phyloP scores from a whole-genome alignment of 129 eudicot genomes.

The Smallanthus sonchifolius region DNA sequence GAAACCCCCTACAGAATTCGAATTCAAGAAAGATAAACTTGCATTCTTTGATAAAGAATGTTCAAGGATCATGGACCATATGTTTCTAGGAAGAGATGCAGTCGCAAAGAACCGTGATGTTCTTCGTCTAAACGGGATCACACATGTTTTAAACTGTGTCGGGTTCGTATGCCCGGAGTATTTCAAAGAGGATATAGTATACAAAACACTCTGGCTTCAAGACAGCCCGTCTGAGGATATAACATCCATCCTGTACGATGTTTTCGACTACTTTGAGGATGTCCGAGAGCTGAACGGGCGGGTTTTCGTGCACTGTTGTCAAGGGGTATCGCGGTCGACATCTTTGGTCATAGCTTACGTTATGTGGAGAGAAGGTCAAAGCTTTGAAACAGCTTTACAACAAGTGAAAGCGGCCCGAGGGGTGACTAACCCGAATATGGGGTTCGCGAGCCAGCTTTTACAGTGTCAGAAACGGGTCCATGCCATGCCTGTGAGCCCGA shows the following conservation, averaged over 20 bases:
- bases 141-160: constrained; percentile 92
- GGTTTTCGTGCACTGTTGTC: constrained; percentile 91
- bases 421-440: constrained; percentile 92
- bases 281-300: constrained; percentile 77
- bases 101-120: constrained; percentile 78
- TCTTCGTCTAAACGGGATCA: constrained; percentile 64
- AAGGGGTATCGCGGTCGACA: constrained; percentile 90
- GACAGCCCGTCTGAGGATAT: constrained; percentile 97
- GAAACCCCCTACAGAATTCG: constrained; percentile 54
- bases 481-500: constrained; percentile 82
- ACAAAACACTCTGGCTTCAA: constrained; percentile 92
- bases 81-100: constrained; percentile 81
- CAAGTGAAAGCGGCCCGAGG: constrained; percentile 80
- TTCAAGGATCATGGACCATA: constrained; percentile 65
- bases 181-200: constrained; percentile 79
- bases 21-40: constrained; percentile 72
- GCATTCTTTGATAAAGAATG: constrained; percentile 88
- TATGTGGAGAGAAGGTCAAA: constrained; percentile 84
- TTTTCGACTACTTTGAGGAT: constrained; percentile 92
- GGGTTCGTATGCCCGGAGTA: constrained; percentile 92
- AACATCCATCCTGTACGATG: constrained; percentile 86
- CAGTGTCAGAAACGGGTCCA: constrained; percentile 95
- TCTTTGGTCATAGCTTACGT: constrained; percentile 95
- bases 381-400: constrained; percentile 90
- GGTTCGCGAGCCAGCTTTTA: constrained; percentile 90